Percentiles rank a stretch among this genome's conserved stretches.
phyloP scores from a whole-genome alignment of 768 basidiomycete genomes.

The Nevesoporus exiguus region DNA sequence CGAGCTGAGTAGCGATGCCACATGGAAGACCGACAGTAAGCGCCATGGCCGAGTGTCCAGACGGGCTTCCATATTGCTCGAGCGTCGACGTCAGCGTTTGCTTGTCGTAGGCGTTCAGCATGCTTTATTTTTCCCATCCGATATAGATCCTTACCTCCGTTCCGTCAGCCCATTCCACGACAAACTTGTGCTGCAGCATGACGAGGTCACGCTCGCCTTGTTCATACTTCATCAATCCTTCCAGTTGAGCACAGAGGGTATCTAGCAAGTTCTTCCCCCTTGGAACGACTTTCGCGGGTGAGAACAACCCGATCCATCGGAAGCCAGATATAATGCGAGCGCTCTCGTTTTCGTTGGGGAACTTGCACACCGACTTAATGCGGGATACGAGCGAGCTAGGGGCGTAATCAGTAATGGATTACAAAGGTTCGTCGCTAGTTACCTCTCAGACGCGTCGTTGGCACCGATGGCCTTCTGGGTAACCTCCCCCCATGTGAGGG shows the following conservation, averaged over 20 bases:
- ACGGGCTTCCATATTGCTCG: conserved; percentile 79
- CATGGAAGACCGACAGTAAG: conserved; percentile 88
- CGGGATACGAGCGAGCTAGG: conserved; percentile 67
- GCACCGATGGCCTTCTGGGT: conserved; percentile 73
- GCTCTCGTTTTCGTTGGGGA: conserved; percentile 69
- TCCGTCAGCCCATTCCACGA: conserved; percentile 87
- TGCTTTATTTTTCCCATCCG: not conserved
- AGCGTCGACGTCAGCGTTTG: conserved; percentile 89
- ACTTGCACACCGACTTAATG: conserved; percentile 65
- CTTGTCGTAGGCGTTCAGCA: conserved; percentile 35
- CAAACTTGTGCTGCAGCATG: conserved; percentile 98
- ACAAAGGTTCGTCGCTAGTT: conserved; percentile 3
- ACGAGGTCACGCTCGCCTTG: conserved; percentile 91
- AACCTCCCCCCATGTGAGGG: conserved; percentile 80
- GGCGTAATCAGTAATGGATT: not conserved
- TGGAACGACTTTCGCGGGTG: conserved; percentile 54
- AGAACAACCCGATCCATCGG: conserved; percentile 93
- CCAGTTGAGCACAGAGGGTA: conserved; percentile 87
- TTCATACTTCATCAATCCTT: conserved; percentile 90
- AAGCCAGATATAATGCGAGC: conserved; percentile 84
- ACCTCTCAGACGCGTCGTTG: conserved; percentile 68
- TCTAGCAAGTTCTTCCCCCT: conserved; percentile 81
- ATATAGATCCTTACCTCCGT: conserved; percentile 43
- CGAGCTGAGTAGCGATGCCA: conserved; percentile 88
- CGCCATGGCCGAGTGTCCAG: conserved; percentile 89